phyloP scores from a whole-genome alignment of 2,329 filamentous ascomycete genomes.

The Exophiala oligosperma region DNA sequence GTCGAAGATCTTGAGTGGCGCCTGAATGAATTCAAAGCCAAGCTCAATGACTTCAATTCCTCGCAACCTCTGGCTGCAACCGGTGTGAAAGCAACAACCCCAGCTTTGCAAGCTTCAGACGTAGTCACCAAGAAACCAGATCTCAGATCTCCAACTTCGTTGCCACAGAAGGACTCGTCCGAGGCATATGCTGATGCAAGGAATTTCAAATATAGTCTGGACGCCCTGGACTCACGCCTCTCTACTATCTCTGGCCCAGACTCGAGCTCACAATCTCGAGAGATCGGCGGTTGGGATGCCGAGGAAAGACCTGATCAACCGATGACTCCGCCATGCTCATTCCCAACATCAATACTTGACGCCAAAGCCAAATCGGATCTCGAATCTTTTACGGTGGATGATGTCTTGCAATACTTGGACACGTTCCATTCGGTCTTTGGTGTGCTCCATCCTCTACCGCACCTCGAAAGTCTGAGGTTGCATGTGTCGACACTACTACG shows the following conservation, averaged over 20 bases:
- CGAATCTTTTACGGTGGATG: neutral
- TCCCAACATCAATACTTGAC: neutral
- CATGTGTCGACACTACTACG: conserved; percentile 5
- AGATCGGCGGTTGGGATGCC: neutral
- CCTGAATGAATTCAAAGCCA: conserved; percentile 5
- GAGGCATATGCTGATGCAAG: neutral
- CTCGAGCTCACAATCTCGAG: neutral
- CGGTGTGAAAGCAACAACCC: neutral
- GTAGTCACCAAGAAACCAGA: neutral
- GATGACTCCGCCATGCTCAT: neutral
- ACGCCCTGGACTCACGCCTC: neutral
- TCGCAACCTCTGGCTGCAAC: neutral
- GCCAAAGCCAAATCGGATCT: neutral
- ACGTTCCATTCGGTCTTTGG: conserved; percentile 7
- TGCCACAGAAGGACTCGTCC: neutral
- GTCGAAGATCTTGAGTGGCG: conserved; percentile 8
- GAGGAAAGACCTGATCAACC: neutral
- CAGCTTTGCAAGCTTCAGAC: neutral
- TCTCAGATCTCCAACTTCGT: neutral
- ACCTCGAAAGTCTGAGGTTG: conserved; percentile 4
- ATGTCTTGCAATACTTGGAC: conserved; percentile 4
- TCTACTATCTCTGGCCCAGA: neutral
- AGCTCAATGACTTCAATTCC: neutral
- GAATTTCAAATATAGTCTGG: neutral
- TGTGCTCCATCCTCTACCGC: conserved; percentile 9